Evolutionary conservation across 1,139 yeast genomes (phyloP), one percentile per base, ranked within the genome.

Genomic region (Yamadazyma atlantica): DNA sequence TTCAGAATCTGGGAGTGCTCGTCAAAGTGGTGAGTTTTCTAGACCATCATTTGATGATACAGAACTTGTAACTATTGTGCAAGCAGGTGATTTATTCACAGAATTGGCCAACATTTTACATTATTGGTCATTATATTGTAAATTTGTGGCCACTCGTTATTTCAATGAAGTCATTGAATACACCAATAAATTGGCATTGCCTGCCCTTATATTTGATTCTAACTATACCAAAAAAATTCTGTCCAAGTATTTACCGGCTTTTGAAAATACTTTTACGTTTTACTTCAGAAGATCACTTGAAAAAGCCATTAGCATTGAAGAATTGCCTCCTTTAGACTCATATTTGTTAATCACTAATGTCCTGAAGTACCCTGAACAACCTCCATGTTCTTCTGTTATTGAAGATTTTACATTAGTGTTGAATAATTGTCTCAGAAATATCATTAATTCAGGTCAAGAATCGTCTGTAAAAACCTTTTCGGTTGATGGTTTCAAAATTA

Each of bases 41-140:
- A 38, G 48, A 19, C 37, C 25, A 19, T 41, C 48, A 9, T 39
- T 49, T 25, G 55, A 52, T 14, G 65, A 62, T 29, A 40, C 37
- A 18, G 75, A 73, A 23, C 42, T 66, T 32, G 58, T 61, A 4
- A 62, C 82, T 2, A 56, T 63, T 41, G 66, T 69, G 27, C 53
- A 61, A n/a, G 59, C 66, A 4, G 87, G 87, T 9, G 78, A 76
- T 6, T 53, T 82, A 12, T 67, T 85, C 14, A 75, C 72, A 39
- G 97, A 92, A 52, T 64, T 86, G 14, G 76, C 95, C 0, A 70
- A 83, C 4, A 84, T 92, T 53, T 64, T 92, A 52, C 87, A 85
- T 53, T 81, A 89, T 45, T 92, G 98, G 97, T 71, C 86, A 7
- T 73, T 88, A 57, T 94, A 89, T 58, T 74, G 86, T 43, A 80